Evolutionary conservation across 176 grass and related monocot genomes (phyloP).

Genomic region (Aegilops tauschii): DNA sequence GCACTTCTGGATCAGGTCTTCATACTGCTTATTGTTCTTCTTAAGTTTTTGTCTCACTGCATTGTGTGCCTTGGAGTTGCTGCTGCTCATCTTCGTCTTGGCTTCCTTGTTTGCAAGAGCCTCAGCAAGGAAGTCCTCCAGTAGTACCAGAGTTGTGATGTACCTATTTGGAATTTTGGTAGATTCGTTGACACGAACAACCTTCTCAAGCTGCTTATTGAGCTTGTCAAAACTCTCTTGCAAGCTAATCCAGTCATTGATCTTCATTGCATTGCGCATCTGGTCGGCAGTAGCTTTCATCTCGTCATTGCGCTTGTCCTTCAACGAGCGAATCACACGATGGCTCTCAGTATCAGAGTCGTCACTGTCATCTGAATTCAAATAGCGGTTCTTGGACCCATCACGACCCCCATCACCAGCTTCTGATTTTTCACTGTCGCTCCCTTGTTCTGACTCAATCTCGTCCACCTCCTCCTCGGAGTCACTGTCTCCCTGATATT

Average conservation of each 20-base stretch:
- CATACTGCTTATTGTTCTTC: conserved; percentile 93
- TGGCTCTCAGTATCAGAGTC: conserved; percentile 62
- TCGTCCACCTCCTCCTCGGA: conserved; percentile 68
- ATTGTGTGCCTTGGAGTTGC: conserved; percentile 63
- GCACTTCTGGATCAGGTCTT: conserved; percentile 65
- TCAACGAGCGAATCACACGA: conserved; percentile 70
- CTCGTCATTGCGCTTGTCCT: conserved; percentile 84
- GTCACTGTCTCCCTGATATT: conserved; percentile 71
- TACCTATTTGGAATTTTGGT: conserved; percentile 70
- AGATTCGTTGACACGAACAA: conserved; percentile 76
- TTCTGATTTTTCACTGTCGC: conserved; percentile 30
- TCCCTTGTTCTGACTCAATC: conserved; percentile 40
- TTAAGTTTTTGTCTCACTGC: conserved; percentile 85
- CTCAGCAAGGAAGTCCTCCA: conserved; percentile 83
- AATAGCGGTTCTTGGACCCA: conserved; percentile 46
- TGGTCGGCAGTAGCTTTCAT: conserved; percentile 76
- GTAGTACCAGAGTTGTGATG: conserved; percentile 74
- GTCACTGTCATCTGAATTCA: conserved; percentile 55
- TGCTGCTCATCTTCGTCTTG: conserved; percentile 92
- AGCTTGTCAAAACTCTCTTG: conserved; percentile 91
- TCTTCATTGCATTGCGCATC: conserved; percentile 94
- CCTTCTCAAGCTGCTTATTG: conserved; percentile 98
- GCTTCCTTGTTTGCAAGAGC: conserved; percentile 84
- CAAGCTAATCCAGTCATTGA: conserved; percentile 91
- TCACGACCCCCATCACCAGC: conserved; percentile 11